Evolutionary conservation across 345 rosid species (phyloP).

Genomic region (Rhizophora mangle): DNA sequence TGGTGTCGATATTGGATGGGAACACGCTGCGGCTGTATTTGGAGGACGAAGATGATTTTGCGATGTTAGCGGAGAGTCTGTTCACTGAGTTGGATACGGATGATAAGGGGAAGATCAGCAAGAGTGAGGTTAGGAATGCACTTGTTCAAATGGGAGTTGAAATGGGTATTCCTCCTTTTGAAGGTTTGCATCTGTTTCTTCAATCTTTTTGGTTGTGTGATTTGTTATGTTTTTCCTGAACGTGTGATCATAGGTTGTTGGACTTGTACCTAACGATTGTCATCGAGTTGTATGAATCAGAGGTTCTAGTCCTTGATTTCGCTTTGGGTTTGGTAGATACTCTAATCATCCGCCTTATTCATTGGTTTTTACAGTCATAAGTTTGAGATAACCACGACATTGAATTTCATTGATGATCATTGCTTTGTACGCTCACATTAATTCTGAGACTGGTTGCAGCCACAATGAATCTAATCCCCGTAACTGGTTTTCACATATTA

Average conservation of each 20-base stretch:
- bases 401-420: neutral
- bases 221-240: neutral
- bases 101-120: conserved; percentile 78
- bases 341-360: too few species aligned
- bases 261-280: too few species aligned
- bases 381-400: too few species aligned
- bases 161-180: conserved; percentile 82
- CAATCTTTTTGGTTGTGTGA: neutral
- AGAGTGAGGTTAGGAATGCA: conserved; percentile 53
- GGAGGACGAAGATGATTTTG: conserved; percentile 95
- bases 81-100: conserved; percentile 80
- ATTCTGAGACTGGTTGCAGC: neutral
- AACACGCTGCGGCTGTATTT: conserved; percentile 47
- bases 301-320: too few species aligned
- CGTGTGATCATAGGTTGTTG: too few species aligned
- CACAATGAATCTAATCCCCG: neutral
- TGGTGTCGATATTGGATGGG: conserved; percentile 66
- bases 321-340: too few species aligned
- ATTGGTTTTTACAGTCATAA: too few species aligned
- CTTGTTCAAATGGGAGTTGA: conserved; percentile 75
- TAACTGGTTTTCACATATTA: neutral
- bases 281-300: too few species aligned
- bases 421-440: neutral
- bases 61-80: conserved; percentile 84
- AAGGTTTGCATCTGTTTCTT: conserved; percentile 41